phyloP scores from a whole-genome alignment of 768 basidiomycete species.

The Trametes punicea region DNA sequence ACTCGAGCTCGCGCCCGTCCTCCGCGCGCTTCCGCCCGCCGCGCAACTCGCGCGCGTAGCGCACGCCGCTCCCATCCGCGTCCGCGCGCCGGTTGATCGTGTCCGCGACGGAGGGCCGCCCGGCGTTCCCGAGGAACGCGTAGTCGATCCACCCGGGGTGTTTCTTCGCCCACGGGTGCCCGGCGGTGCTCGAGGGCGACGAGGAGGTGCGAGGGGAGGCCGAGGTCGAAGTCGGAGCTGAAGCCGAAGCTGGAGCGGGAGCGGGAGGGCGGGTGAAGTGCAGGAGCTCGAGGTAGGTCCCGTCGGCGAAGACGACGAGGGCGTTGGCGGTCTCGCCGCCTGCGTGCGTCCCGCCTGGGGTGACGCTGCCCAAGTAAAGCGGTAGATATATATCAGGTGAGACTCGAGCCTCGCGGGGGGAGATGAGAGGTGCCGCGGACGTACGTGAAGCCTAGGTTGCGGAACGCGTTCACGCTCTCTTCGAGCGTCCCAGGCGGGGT shows the following conservation, averaged over 20 bases:
- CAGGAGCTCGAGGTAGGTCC: conserved; percentile 66
- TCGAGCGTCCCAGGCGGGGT: conserved; percentile 58
- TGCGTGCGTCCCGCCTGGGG: conserved; percentile 63
- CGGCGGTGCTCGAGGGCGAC: too few relatives aligned
- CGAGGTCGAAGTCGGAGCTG: not conserved
- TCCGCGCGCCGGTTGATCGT: conserved; percentile 53
- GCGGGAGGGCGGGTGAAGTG: conserved; percentile 57
- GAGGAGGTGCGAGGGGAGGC: too few relatives aligned
- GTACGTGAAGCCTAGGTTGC: conserved; percentile 59
- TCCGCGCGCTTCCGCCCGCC: conserved; percentile 59
- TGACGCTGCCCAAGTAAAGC: too few relatives aligned
- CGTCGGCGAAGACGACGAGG: conserved; percentile 59
- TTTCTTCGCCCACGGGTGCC: conserved; percentile 52
- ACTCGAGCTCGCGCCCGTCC: conserved; percentile 55
- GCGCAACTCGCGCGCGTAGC: conserved; percentile 42
- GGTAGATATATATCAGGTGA: too few relatives aligned
- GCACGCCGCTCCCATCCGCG: conserved; percentile 35
- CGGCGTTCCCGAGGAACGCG: conserved; percentile 53
- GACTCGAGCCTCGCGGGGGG: too few relatives aligned
- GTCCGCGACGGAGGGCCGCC: conserved; percentile 40
- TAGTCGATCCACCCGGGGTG: conserved; percentile 66
- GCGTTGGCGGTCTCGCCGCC: conserved; percentile 63
- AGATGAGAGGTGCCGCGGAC: not conserved
- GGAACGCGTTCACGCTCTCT: conserved; percentile 49
- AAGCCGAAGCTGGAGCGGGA: conserved; percentile 22